Conservation (phyloP, 2,329 filamentous ascomycete species). For the Talaromyces sp. region DNA sequence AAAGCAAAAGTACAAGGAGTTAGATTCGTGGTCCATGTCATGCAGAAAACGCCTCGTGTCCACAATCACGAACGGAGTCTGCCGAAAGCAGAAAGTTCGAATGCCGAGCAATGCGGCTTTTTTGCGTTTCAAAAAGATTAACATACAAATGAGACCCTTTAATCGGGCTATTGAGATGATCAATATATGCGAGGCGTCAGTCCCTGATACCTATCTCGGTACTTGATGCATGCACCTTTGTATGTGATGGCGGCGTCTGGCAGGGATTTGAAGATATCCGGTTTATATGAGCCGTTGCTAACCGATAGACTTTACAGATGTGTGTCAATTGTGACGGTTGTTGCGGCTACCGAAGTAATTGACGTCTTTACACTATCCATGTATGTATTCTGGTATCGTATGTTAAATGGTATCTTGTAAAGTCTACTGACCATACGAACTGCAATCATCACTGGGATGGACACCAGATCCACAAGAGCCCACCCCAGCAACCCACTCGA, state of each 20-base stretch:
- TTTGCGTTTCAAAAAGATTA: neutral
- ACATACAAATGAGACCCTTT: neutral
- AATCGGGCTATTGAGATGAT: neutral
- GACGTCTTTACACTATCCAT: neutral
- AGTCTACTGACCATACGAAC: neutral
- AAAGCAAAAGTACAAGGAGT: neutral
- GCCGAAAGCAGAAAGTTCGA: neutral
- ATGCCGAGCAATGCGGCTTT: neutral
- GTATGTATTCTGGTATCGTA: neutral
- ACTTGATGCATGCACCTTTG: neutral
- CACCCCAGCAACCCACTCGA: neutral
- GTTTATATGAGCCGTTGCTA: neutral
- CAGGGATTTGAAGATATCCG: conserved; percentile 1
- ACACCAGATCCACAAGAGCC: neutral
- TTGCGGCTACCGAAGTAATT: neutral
- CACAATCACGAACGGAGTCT: neutral
- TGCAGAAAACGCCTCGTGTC: neutral
- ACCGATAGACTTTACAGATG: neutral
- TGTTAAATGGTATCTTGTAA: neutral
- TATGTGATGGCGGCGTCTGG: neutral
- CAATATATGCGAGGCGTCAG: neutral
- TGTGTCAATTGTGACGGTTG: neutral
- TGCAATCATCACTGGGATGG: neutral
- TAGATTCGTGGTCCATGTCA: neutral
- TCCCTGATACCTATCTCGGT: neutral